Evolutionary conservation across 495 filamentous ascomycete genomes (phyloP).

Genomic region (Hypoxylon lenormandii): DNA sequence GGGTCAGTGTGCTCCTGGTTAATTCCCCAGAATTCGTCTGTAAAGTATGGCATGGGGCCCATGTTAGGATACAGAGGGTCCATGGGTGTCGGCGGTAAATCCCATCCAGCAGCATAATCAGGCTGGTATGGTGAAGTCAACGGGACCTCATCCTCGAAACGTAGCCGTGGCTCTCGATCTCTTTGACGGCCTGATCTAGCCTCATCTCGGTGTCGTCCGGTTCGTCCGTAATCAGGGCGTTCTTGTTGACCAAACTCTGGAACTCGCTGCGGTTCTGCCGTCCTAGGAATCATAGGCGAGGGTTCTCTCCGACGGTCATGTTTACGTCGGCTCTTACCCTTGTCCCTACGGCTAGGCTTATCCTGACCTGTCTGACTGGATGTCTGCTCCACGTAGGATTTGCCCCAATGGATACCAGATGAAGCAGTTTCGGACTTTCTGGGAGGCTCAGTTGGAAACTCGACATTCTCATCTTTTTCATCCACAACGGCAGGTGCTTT

Average conservation of each 20-base stretch:
- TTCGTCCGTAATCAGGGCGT: constrained; percentile 84
- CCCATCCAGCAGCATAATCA: not conserved
- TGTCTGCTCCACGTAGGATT: not conserved
- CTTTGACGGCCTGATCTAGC: constrained; percentile 79
- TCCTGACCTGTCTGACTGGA: not conserved
- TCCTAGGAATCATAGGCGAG: no score
- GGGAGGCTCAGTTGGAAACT: not conserved
- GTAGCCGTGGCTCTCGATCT: constrained; percentile 80
- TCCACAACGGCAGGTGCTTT: not conserved
- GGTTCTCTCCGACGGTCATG: no score
- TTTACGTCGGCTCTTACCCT: no score
- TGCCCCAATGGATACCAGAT: not conserved
- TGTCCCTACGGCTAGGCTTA: no score
- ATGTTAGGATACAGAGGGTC: constrained; percentile 12
- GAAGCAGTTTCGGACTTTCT: not conserved
- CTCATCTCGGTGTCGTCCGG: constrained; percentile 86
- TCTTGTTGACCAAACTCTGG: constrained; percentile 80
- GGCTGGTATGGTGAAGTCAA: not conserved
- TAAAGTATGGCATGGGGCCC: not conserved
- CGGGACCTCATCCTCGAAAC: constrained; percentile 70
- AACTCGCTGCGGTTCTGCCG: constrained; percentile 60
- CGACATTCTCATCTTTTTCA: constrained; percentile 3
- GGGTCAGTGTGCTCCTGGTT: constrained; percentile 4
- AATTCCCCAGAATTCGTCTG: constrained; percentile 14
- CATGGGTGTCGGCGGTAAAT: constrained; percentile 18